These are phyloP conservation scores for Lichtheimia hyalospora DNA, from an alignment of 371 early-diverging fungal genomes.

Conservation along the genomic window DNA sequence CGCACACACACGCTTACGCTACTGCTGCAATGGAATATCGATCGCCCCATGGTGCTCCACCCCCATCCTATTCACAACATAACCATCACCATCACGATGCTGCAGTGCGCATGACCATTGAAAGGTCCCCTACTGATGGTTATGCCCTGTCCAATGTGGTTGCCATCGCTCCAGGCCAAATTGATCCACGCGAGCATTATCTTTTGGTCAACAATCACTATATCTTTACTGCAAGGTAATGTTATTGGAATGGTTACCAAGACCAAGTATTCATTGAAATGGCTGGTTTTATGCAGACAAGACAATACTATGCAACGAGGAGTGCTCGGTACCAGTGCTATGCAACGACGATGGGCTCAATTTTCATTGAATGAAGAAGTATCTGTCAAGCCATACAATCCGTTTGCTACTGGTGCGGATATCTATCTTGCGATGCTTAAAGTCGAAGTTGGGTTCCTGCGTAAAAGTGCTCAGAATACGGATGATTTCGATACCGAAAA, in stretches of 20 bases:
- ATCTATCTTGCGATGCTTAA: constrained; percentile 72
- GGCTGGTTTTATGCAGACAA: constrained; percentile 37
- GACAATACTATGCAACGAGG: constrained; percentile 60
- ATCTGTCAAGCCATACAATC: constrained; percentile 74
- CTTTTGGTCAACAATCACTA: constrained; percentile 73
- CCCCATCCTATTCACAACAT: no score
- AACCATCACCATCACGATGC: not conserved
- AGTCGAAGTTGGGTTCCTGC: constrained; percentile 67
- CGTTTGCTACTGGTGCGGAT: constrained; percentile 56
- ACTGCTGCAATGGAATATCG: not conserved
- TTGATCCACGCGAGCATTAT: constrained; percentile 67
- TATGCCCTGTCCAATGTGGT: constrained; percentile 82
- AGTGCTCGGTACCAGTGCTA: constrained; percentile 71
- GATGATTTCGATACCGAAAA: constrained; percentile 75
- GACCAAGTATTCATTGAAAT: not conserved
- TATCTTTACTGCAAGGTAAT: constrained; percentile 80
- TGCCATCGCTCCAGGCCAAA: constrained; percentile 71
- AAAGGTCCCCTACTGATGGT: constrained; percentile 61
- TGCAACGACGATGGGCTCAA: constrained; percentile 88
- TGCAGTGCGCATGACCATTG: constrained; percentile 9
- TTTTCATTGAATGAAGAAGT: constrained; percentile 84
- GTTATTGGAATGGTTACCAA: not conserved
- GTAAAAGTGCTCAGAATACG: constrained; percentile 54
- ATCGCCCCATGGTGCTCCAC: not conserved
- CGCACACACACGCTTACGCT: no score